Conservation (phyloP, 1,139 yeast species). For the Zhuliangozyma blackwelliae region DNA sequence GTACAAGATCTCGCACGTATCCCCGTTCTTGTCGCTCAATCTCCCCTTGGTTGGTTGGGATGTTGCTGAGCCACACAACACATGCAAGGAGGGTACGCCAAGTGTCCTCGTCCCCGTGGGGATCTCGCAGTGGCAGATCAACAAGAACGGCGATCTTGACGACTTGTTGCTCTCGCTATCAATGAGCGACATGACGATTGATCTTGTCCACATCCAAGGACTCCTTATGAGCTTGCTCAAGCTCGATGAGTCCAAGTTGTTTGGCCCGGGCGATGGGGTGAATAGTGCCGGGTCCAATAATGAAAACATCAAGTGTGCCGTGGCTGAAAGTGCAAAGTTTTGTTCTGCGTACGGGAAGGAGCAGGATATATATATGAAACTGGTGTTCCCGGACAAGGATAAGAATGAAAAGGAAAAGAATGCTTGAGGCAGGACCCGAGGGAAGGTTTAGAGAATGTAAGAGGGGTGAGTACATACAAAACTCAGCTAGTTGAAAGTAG, state of each 20-base stretch:
- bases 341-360: constrained; percentile 21
- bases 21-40: constrained; percentile 32
- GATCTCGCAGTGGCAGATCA: constrained; percentile 23
- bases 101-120: constrained; percentile 37
- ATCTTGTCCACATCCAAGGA: constrained; percentile 27
- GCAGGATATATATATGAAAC: not conserved
- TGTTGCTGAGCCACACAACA: constrained; percentile 12
- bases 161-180: constrained; percentile 29
- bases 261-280: not conserved
- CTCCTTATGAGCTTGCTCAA: not conserved
- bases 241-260: not conserved
- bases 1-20: constrained; percentile 25
- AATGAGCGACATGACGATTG: constrained; percentile 30
- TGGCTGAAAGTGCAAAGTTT: constrained; percentile 20
- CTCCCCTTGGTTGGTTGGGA: constrained; percentile 30
- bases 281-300: constrained; percentile 20
- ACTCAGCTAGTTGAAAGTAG: too few relatives aligned
- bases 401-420: too few relatives aligned
- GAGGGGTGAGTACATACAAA: too few relatives aligned
- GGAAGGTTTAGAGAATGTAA: too few relatives aligned
- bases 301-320: constrained; percentile 31
- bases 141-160: constrained; percentile 18
- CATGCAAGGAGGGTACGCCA: not conserved
- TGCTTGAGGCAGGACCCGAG: too few relatives aligned
- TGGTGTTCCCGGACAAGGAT: too few relatives aligned